Conservation (phyloP, 345 rosid species). For the Isatis tinctoria region DNA sequence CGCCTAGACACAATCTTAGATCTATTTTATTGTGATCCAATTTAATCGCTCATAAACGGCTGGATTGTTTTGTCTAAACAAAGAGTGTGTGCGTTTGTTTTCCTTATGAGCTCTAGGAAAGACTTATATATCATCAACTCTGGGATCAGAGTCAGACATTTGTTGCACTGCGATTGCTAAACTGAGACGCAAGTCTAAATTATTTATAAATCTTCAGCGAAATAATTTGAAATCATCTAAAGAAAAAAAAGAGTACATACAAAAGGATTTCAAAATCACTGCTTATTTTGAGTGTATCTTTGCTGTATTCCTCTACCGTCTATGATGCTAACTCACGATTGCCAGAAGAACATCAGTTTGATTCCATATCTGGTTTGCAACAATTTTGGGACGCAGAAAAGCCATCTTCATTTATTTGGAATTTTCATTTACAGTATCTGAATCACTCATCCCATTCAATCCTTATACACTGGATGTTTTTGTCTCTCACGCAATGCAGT, state of each 20-base stretch:
- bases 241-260: no score
- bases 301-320: no score
- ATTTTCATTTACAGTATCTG: conserved; percentile 3
- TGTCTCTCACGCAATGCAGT: neutral
- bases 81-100: neutral
- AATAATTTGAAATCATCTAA: no score
- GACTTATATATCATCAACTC: neutral
- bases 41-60: neutral
- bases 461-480: neutral
- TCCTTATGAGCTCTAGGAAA: neutral
- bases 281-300: no score
- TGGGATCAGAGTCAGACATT: neutral
- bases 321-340: no score
- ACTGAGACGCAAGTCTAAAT: neutral
- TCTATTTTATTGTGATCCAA: neutral
- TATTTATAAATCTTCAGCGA: no score
- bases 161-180: neutral
- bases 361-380: no score
- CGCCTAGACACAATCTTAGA: conserved; percentile 25
- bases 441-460: neutral
- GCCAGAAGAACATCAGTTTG: no score
- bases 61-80: neutral
- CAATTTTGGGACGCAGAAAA: neutral
- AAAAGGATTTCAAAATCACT: no score
- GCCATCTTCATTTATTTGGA: neutral